phyloP scores from a whole-genome alignment of 768 basidiomycete genomes.

The Cystobasidium ongulense region DNA sequence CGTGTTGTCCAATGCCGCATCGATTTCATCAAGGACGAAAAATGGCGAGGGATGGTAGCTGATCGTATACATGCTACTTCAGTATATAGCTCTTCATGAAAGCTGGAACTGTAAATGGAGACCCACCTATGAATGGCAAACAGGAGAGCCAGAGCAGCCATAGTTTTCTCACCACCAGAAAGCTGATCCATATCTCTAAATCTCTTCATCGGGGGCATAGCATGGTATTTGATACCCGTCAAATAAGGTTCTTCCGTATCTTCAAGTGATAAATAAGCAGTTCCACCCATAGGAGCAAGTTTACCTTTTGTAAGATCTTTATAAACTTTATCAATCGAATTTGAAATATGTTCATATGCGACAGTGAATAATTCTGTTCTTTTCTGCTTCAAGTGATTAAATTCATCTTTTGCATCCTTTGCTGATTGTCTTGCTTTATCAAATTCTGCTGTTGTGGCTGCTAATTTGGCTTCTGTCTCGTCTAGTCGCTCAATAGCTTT shows the following conservation, averaged over 20 bases:
- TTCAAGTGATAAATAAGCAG: constrained; percentile 90
- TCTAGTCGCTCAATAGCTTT: constrained; percentile 88
- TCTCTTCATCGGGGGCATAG: constrained; percentile 99
- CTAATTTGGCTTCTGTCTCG: constrained; percentile 57
- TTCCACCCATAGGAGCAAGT: constrained; percentile 85
- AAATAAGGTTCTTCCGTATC: constrained; percentile 86
- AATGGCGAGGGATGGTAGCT: constrained; percentile 96
- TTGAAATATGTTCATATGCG: constrained; percentile 92
- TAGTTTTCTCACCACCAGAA: constrained; percentile 96
- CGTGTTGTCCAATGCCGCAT: constrained; percentile 96
- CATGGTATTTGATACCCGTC: constrained; percentile 92
- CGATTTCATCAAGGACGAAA: constrained; percentile 97
- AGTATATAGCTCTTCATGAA: not conserved
- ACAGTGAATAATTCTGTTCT: constrained; percentile 84
- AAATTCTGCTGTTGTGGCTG: constrained; percentile 83
- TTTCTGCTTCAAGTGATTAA: constrained; percentile 69
- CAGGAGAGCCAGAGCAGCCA: constrained; percentile 88
- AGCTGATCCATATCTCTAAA: constrained; percentile 99
- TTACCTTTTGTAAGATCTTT: constrained; percentile 96
- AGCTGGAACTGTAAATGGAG: not conserved
- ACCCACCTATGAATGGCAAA: constrained; percentile 89
- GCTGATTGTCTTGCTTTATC: constrained; percentile 85
- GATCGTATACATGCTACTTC: not conserved
- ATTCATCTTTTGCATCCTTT: constrained; percentile 79
- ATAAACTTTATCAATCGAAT: constrained; percentile 88